Evolutionary conservation across 2,329 filamentous ascomycete species (phyloP).

Genomic region (Fusarium solani-melongenae): DNA sequence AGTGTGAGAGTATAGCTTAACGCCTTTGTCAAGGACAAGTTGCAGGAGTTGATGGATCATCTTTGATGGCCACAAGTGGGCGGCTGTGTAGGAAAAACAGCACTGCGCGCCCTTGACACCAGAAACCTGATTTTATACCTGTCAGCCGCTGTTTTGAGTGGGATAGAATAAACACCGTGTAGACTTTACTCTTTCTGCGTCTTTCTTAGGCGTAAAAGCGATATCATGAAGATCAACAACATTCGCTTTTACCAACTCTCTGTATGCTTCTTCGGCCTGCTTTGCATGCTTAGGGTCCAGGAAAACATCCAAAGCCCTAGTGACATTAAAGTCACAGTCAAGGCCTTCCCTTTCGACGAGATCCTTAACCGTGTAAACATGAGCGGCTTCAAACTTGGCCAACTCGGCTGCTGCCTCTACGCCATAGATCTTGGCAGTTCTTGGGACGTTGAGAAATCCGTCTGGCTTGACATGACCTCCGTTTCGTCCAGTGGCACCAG

Average conservation of each 20-base stretch:
- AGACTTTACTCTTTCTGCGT: constrained; percentile 18
- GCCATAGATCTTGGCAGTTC: constrained; percentile 30
- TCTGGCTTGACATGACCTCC: constrained; percentile 43
- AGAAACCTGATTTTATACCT: neutral
- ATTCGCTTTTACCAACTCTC: neutral
- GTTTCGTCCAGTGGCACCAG: constrained; percentile 51
- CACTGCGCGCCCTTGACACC: neutral
- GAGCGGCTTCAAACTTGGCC: constrained; percentile 35
- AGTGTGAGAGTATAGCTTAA: neutral
- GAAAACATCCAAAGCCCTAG: constrained; percentile 53
- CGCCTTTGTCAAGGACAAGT: neutral
- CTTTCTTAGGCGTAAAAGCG: neutral
- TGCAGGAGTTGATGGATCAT: neutral
- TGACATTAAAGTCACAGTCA: constrained; percentile 28
- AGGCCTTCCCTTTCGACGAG: constrained; percentile 44
- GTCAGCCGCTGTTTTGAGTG: neutral
- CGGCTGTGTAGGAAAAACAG: neutral
- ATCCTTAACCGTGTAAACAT: constrained; percentile 46
- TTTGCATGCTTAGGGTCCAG: constrained; percentile 41
- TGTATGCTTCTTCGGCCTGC: constrained; percentile 9
- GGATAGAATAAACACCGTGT: neutral
- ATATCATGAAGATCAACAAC: constrained; percentile 4
- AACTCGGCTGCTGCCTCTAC: constrained; percentile 31
- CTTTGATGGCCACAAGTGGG: neutral
- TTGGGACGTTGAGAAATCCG: constrained; percentile 30